Evolutionary conservation across 768 basidiomycete species (phyloP).

Genomic region (Lentinula sp.): DNA sequence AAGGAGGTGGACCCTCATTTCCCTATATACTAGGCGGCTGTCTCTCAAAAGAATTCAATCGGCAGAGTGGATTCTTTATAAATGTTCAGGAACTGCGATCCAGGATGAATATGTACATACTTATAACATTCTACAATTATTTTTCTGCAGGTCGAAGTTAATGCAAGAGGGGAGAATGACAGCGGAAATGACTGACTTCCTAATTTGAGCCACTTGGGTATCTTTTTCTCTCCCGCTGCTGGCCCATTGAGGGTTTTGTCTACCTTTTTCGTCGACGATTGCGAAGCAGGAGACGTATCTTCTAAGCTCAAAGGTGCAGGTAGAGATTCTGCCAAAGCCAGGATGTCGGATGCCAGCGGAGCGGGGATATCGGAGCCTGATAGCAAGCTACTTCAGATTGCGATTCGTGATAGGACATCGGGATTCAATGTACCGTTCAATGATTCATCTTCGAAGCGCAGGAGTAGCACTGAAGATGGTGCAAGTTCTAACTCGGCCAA

Average conservation of each 20-base stretch:
- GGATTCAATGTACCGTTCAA: slow-evolving; percentile 53
- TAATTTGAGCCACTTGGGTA: slow-evolving; percentile 78
- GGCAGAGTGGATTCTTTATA: neutral
- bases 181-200: slow-evolving; percentile 40
- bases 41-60: neutral
- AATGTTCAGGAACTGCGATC: neutral
- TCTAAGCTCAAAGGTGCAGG: slow-evolving; percentile 44
- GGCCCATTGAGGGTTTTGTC: neutral
- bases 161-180: neutral
- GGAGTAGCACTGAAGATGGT: slow-evolving; percentile 71
- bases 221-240: slow-evolving; percentile 40
- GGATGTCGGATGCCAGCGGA: slow-evolving; percentile 54
- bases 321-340: slow-evolving; percentile 58
- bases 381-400: neutral
- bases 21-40: slow-evolving; percentile 63
- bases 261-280: slow-evolving; percentile 3
- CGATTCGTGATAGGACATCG: neutral
- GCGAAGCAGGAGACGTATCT: slow-evolving; percentile 6
- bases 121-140: neutral
- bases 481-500: slow-evolving; percentile 69
- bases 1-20: slow-evolving; percentile 67
- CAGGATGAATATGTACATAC: neutral
- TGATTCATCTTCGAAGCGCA: slow-evolving; percentile 68
- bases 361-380: slow-evolving; percentile 55
- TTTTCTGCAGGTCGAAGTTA: slow-evolving; percentile 1